Percentiles rank a stretch among this genome's conserved stretches.
Conservation (phyloP, 371 early-diverging fungal genomes). For the Mortierella sp. region DNA sequence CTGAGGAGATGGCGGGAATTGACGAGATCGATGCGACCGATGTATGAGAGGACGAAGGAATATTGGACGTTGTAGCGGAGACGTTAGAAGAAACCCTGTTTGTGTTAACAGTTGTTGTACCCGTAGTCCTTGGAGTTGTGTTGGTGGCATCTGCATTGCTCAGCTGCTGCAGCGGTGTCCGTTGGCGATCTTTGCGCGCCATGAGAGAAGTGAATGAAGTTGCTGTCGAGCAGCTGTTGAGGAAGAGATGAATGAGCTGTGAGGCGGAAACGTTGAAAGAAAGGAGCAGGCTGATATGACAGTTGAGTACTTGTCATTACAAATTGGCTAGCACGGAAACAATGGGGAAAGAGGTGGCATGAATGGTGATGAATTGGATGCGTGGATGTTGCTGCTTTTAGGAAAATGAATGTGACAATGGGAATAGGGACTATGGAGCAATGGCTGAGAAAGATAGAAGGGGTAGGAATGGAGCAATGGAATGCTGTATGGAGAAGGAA, state of each 20-base stretch:
- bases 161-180: slow-evolving; percentile 28
- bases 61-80: slow-evolving; percentile 17
- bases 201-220: not conserved
- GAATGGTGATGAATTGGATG: slow-evolving; percentile 2
- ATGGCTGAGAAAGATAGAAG: not conserved
- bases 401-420: not conserved
- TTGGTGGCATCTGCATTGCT: slow-evolving; percentile 12
- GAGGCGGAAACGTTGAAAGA: not conserved
- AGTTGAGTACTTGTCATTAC: slow-evolving; percentile 3
- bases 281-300: not conserved
- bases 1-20: slow-evolving; percentile 28
- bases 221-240: not conserved
- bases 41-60: slow-evolving; percentile 23
- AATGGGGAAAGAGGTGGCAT: not conserved
- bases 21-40: slow-evolving; percentile 28
- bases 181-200: slow-evolving; percentile 26
- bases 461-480: not conserved
- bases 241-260: slow-evolving; percentile 3
- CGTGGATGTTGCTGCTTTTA: not conserved
- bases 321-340: not conserved
- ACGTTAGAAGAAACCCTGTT: slow-evolving; percentile 10
- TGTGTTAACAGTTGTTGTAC: slow-evolving; percentile 17
- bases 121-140: not conserved
- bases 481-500: not conserved
- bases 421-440: not conserved